phyloP scores from a whole-genome alignment of 345 rosid genomes.

The Rubroshorea leprosula region DNA sequence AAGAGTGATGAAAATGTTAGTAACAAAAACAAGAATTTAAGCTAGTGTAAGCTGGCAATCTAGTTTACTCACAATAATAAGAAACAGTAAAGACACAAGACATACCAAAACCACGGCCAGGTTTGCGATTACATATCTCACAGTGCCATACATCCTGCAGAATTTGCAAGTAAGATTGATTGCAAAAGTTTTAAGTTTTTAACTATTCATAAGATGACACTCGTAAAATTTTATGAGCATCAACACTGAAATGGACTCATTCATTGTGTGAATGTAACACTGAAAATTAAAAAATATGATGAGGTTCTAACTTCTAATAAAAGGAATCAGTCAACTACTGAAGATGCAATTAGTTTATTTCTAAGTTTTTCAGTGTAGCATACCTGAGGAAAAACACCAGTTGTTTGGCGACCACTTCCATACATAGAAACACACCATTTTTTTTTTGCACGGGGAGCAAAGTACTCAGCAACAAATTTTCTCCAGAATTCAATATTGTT shows the following conservation, averaged over 20 bases:
- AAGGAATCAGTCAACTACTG: not conserved
- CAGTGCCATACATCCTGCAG: slow-evolving; percentile 71
- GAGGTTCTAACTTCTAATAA: not conserved
- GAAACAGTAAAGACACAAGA: slow-evolving; percentile 6
- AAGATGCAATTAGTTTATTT: not conserved
- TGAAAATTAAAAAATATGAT: not conserved
- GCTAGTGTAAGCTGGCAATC: not conserved
- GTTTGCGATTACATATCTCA: slow-evolving; percentile 60
- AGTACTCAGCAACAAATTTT: slow-evolving; percentile 59
- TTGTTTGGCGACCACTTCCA: slow-evolving; percentile 64
- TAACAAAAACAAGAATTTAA: not conserved
- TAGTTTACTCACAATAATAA: not conserved
- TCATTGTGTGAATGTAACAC: too few species aligned
- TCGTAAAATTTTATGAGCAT: not conserved
- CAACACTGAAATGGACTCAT: not conserved
- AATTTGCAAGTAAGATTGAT: slow-evolving; percentile 4
- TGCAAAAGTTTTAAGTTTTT: not conserved
- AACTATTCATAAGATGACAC: not conserved
- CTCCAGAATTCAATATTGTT: slow-evolving; percentile 77
- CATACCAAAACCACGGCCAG: slow-evolving; percentile 75
- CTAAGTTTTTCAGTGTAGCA: not conserved
- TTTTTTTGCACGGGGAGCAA: slow-evolving; percentile 68
- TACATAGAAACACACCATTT: slow-evolving; percentile 77
- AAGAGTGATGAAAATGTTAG: not conserved
- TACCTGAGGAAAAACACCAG: slow-evolving; percentile 78